Percentiles rank a stretch among this genome's conserved stretches.
These are phyloP conservation scores for Skeletonema potamos DNA, from an alignment of 108 stramenopile species.

Conservation along the genomic window DNA sequence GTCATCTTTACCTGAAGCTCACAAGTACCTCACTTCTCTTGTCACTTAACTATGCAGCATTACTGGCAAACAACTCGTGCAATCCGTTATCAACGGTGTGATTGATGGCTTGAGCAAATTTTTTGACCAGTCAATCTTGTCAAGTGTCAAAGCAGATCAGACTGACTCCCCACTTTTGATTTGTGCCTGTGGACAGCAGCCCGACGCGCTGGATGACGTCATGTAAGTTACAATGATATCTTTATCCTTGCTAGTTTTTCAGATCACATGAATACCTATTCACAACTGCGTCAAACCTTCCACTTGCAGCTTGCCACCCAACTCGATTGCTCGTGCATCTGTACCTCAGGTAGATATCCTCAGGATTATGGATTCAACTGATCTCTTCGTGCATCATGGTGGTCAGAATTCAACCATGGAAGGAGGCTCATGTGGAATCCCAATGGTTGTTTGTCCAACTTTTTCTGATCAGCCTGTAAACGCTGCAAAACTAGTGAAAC, in stretches of 20 bases:
- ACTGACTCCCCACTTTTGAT: constrained; percentile 7
- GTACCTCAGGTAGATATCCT: constrained; percentile 29
- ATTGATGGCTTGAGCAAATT: constrained; percentile 11
- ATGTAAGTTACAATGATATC: neutral
- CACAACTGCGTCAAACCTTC: no score
- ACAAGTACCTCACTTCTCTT: neutral
- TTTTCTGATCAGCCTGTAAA: constrained; percentile 27
- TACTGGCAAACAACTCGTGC: constrained; percentile 24
- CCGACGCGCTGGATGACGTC: constrained; percentile 2
- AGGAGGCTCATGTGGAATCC: constrained; percentile 13
- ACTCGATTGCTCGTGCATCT: constrained; percentile 16
- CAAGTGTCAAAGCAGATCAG: constrained; percentile 16
- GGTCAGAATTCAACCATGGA: constrained; percentile 19
- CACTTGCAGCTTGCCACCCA: constrained; percentile 1
- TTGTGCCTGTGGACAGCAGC: constrained; percentile 7
- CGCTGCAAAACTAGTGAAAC: constrained; percentile 17
- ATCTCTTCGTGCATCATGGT: constrained; percentile 28
- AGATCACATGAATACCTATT: no score
- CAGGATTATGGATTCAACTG: constrained; percentile 11
- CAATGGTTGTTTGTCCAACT: constrained; percentile 17
- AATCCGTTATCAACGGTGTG: constrained; percentile 23
- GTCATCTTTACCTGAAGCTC: no score
- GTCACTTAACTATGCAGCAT: neutral
- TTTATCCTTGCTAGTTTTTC: no score
- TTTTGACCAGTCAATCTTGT: neutral